Evolutionary conservation across 2,329 filamentous ascomycete genomes (phyloP), one percentile per base, ranked within the genome.

Genomic region (Xylariaceae sp.): DNA sequence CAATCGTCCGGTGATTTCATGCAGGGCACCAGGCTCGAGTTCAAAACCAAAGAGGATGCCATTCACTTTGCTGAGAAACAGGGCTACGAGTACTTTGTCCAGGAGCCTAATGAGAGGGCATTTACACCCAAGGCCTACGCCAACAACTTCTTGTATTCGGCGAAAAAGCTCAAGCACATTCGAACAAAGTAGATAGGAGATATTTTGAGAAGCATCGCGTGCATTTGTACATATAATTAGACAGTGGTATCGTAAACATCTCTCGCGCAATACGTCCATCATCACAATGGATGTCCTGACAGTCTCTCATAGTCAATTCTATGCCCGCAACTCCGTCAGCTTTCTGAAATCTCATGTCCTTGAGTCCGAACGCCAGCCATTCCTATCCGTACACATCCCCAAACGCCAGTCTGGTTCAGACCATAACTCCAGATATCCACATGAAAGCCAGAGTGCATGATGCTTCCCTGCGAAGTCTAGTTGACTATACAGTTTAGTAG

Each of bases 71-170:
- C 95, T 20, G 89, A 97, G 78, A 99, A 97, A 83, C 94, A 99
- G 75, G 94, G 95, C 29, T 99, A 99, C 72, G 93, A 99, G 72
- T 99, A 96, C 76, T 97, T 94, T 72, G 92, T 99, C 20, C 94
- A 97, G 80, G 94, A 97, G 77, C 93, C 94, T 29, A 95, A 97
- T 69, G 84, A 85, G 75, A 86, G 94, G 70, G 89, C 87, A 69
- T 87, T 97, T 66, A 78, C 85, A 13, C 90, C 92, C 57, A 99
- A 99, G 84, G 89, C 91, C 9, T 99, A 99, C 73, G 93, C 94
- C 57, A 95, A 96, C 76, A 96, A 97, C 79, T 99, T 97, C 75
- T 71, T 92, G 60, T 92, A 95, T 78, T 86, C 86, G 58, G 78
- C 89, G 10, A 87, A 84, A 75, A 94, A 93, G 83, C 79, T 97